Evolutionary conservation across 2,329 filamentous ascomycete genomes (phyloP), one percentile per base, ranked within the genome.

Genomic region (Salinomyces thailandicus): DNA sequence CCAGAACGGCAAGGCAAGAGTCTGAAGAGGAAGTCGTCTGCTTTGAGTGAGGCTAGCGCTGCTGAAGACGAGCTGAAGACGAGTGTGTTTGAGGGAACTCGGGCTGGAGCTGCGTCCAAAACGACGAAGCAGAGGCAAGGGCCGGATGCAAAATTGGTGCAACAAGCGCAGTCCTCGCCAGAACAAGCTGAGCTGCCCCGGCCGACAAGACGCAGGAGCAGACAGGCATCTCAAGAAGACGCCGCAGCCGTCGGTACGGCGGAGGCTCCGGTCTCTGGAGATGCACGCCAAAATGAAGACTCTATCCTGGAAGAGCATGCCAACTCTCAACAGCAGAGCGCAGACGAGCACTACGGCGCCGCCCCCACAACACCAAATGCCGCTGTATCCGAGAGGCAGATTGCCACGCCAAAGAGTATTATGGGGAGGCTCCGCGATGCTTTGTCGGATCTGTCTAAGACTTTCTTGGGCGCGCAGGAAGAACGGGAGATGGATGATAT

Each of bases 401-500:
- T 62, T 41, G 53, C 60, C 26, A 56, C 63, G 17, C 56, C 66
- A 44, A 51, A 62, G 42, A 63, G 60, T 46, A 76, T 82, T 41
- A 64, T 77, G 42, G 58, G 58, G 41, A 64, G 69, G 24, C 66
- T 81, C 29, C 67, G 62, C 43, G 63, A 62, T 14, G 65, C 81
- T 0, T 58, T 91, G 16, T 65, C 68, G 14, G 69, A 76, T 44
- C 65, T 86, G 39, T 72, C 69, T 36, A 63, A 62, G 18, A 67
- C 77, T 15, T 66, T 72, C 12, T 60, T 93, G 28, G 75, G 75
- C 12, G 69, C 74, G 8, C 67, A 73, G 8, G 77, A 84, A 42
- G 73, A 85, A 36, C 71, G 77, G 41, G 70, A 79, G 54, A 69
- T 91, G 46, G 84, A 91, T 52, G 80, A 87, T 53, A 63, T 85